These are phyloP conservation scores for Gelatoporia subvermispora DNA, from an alignment of 768 basidiomycete genomes.

Conservation along the genomic window DNA sequence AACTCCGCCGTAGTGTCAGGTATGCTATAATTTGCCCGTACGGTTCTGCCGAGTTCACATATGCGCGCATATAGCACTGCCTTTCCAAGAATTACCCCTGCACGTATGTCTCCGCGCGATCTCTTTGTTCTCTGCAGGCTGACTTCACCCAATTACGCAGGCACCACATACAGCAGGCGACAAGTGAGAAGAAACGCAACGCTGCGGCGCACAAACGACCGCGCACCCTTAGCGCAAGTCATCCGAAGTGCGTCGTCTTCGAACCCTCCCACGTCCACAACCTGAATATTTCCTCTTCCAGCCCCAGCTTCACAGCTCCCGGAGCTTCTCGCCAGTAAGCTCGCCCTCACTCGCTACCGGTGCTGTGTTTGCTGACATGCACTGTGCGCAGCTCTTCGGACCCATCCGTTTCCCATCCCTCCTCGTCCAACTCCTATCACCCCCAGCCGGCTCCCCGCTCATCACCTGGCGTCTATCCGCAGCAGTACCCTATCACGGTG, in stretches of 20 bases:
- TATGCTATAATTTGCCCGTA: slow-evolving; percentile 23
- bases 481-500: slow-evolving; percentile 45
- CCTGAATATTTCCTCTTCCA: not conserved
- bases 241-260: slow-evolving; percentile 13
- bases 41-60: slow-evolving; percentile 7
- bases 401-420: not conserved
- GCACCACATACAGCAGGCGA: slow-evolving; percentile 79
- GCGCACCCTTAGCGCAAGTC: slow-evolving; percentile 46
- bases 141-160: slow-evolving; percentile 32
- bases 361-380: too few species aligned
- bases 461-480: slow-evolving; percentile 19
- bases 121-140: slow-evolving; percentile 16
- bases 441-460: slow-evolving; percentile 20
- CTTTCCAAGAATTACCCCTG: slow-evolving; percentile 84
- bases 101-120: slow-evolving; percentile 57
- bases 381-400: too few species aligned
- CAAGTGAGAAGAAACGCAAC: slow-evolving; percentile 76
- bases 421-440: slow-evolving; percentile 21
- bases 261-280: too few species aligned
- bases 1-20: slow-evolving; percentile 53
- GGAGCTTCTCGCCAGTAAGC: not conserved
- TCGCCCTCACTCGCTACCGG: too few species aligned
- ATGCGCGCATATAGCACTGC: slow-evolving; percentile 57
- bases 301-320: not conserved
- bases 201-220: slow-evolving; percentile 55